phyloP scores from a whole-genome alignment of 1,284 basidiomycete genomes.

The Tremellales sp. region DNA sequence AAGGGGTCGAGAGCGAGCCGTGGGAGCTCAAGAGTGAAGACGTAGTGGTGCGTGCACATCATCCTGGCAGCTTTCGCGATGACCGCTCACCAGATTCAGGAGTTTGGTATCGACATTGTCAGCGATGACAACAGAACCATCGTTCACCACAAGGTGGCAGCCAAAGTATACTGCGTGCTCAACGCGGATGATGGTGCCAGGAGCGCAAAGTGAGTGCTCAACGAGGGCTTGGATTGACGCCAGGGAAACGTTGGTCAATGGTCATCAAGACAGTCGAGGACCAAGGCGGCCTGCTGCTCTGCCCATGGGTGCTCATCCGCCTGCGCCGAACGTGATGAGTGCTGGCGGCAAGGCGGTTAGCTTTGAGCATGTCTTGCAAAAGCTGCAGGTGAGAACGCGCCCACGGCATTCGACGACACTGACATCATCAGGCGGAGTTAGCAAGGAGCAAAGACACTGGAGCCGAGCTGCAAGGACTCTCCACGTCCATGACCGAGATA shows the following conservation, averaged over 20 bases:
- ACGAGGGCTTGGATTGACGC: not conserved
- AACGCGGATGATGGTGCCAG: constrained; percentile 69
- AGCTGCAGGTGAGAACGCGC: constrained; percentile 47
- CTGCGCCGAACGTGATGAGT: constrained; percentile 37
- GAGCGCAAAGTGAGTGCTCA: constrained; percentile 38
- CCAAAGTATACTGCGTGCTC: constrained; percentile 84
- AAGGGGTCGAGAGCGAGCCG: constrained; percentile 88
- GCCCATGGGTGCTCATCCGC: constrained; percentile 10
- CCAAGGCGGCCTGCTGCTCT: constrained; percentile 9
- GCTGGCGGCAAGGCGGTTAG: constrained; percentile 46
- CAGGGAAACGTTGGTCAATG: constrained; percentile 44
- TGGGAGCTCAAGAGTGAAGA: constrained; percentile 94
- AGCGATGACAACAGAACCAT: constrained; percentile 98
- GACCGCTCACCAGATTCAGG: constrained; percentile 52
- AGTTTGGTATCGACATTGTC: constrained; percentile 98
- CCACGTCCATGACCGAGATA: constrained; percentile 81
- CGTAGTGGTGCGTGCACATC: constrained; percentile 62
- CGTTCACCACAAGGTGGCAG: constrained; percentile 96
- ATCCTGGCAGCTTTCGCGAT: not conserved
- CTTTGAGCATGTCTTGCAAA: constrained; percentile 52
- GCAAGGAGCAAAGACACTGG: constrained; percentile 92
- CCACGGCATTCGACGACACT: not conserved
- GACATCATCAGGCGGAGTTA: constrained; percentile 67
- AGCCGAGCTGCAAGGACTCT: constrained; percentile 76
- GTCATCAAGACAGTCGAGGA: constrained; percentile 32